A percentile compares a stretch with the other conserved stretches of the same genome.
Evolutionary conservation across 148 eudicot genomes (phyloP).

Genomic region (Euryodendron excelsum): DNA sequence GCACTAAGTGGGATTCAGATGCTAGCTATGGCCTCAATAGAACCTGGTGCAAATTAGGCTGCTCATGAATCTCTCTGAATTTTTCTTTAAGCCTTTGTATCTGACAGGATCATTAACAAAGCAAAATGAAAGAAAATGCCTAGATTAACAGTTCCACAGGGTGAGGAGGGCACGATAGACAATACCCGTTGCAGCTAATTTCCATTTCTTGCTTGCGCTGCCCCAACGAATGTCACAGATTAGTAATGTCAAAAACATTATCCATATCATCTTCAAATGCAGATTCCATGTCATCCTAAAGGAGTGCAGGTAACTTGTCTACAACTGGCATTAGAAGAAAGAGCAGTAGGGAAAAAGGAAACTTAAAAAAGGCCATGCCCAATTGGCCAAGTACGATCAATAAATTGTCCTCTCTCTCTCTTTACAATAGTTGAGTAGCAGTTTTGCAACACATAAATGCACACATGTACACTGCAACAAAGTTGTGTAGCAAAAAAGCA

Average conservation of each 20-base stretch:
- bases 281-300: slow-evolving; percentile 76
- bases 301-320: slow-evolving; percentile 90
- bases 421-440: not conserved
- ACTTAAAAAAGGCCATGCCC: not conserved
- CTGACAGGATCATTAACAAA: slow-evolving; percentile 22
- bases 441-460: not conserved
- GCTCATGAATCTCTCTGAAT: slow-evolving; percentile 72
- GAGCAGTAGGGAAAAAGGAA: slow-evolving; percentile 40
- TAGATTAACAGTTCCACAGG: not conserved
- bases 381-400: not conserved
- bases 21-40: slow-evolving; percentile 19
- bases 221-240: slow-evolving; percentile 61
- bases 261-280: slow-evolving; percentile 75
- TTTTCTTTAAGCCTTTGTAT: slow-evolving; percentile 78
- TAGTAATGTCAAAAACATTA: slow-evolving; percentile 66
- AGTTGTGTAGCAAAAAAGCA: not conserved
- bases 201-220: slow-evolving; percentile 70
- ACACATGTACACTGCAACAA: not conserved
- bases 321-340: slow-evolving; percentile 92
- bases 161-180: not conserved
- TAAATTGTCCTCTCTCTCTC: not conserved
- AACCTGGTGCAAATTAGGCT: slow-evolving; percentile 44
- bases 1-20: not conserved
- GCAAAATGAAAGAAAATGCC: not conserved
- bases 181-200: slow-evolving; percentile 71